Evolutionary conservation across 2,329 filamentous ascomycete species (phyloP).

Genomic region (Aspergillus proliferans): DNA sequence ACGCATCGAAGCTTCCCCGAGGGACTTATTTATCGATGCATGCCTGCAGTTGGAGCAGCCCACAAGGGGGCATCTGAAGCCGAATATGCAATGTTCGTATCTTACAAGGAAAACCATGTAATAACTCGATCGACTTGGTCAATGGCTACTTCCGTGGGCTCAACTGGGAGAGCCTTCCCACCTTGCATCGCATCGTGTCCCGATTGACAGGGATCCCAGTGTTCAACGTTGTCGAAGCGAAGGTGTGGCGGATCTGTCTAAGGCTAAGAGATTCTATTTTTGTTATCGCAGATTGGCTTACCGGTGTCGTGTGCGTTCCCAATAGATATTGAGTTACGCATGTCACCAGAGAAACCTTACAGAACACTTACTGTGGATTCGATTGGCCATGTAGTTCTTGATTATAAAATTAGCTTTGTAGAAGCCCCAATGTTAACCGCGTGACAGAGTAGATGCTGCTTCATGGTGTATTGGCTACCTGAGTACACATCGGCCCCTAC

Average conservation of each 20-base stretch:
- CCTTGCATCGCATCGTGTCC: neutral
- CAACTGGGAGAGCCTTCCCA: neutral
- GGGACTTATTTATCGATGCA: neutral
- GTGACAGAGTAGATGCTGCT: no score
- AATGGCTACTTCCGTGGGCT: neutral
- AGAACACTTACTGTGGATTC: no score
- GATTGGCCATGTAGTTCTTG: no score
- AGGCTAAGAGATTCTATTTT: neutral
- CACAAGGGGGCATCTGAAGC: neutral
- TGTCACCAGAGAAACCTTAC: no score
- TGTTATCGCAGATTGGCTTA: neutral
- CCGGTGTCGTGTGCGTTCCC: no score
- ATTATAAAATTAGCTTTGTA: no score
- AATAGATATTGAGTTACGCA: no score
- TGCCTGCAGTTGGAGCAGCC: neutral
- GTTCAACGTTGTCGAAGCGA: neutral
- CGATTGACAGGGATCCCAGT: neutral
- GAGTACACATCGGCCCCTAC: no score
- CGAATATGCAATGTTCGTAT: neutral
- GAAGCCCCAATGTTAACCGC: no score
- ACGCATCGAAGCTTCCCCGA: neutral
- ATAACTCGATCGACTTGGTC: neutral
- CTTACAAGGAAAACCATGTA: neutral
- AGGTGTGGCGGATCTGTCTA: neutral
- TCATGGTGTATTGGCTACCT: no score